Base-by-base conservation (phyloP, 306 rosid genomes). In the barrel medic (Medicago truncatula) region DNA sequence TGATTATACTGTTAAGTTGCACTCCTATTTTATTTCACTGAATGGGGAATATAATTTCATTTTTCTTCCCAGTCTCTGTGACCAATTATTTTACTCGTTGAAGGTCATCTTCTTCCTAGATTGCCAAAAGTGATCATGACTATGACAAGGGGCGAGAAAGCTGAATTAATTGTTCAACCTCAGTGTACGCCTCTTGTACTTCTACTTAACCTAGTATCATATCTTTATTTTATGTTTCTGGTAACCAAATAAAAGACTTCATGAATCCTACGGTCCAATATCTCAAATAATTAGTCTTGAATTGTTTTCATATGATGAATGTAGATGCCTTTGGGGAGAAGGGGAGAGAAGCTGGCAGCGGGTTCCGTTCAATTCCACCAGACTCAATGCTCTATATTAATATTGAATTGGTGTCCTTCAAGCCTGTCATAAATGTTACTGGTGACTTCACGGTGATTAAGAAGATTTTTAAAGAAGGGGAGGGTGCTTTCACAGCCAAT, bases 361-460 rank as follows among this genome's bases (percentile, higher is more conserved):
- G 89, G 69, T 9, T 87, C 66, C 77, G 39, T 75, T 82, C 83
- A 50, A 76, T 88, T 43, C 89, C 83, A 2, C 76, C 85, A 43
- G 47, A 76, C 76, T 87, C 96, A 54, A 72, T 84, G 70, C 81
- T 91, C 70, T 77, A 65, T 79, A 64, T 89, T 83, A 80, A 84
- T 83, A 65, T 85, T 36, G 89, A 91, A 81, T 83, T 91, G 83
- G 83, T 84, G 28, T 88, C 92, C 66, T 87, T 85, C 85, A 89
- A 91, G 78, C 85, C 87, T 52, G 93, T 89, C 73, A 81, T 89
- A 72, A 83, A 91, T 83, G 82, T 89, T 79, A 88, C 82, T 28
- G 92, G 93, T 21, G 90, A 85, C 80, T 83, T 81, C 77, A 89
- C 80, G 87, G 90, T 91, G 77, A 28, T 87, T 34, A 91, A 91